Evolutionary conservation across 441 rosid species (phyloP), one percentile per base, ranked within the genome.

Genomic region (Pelargonium citronellum): DNA sequence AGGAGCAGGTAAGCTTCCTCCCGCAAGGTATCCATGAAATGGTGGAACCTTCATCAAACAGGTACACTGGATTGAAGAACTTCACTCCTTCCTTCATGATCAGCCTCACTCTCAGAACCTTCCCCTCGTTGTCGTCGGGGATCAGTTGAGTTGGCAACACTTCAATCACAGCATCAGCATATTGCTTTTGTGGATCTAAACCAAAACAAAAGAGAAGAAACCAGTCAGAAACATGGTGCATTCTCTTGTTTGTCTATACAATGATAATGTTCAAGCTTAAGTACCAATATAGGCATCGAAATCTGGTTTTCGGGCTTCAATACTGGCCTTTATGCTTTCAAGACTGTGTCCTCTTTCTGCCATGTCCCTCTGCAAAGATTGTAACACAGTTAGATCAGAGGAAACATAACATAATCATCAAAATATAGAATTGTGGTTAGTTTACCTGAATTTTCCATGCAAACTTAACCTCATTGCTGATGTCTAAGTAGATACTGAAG

Each of bases 281-380:
- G 61, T 55, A 94, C 99, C 99, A 2, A 94, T 91, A 78, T 83
- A 91, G 15, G 99, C 99, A 74, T 94, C 99, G 47, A 91, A 94
- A 67, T 94, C 99, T 0, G 99, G 96, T 71, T 91, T 91, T 66
- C 99, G 73, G 1, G 99, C 96, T 82, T 91, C 95, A 15, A 94
- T 94, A 79, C 99, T 94, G 0, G 97, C 96, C 76, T 87, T 91
- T 79, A 94, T 91, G 83, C 97, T 91, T 79, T 94, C 99, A 43
- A 94, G 89, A 68, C 97, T 94, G 85, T 94, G 99, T 22, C 99
- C 97, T 83, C 99, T 79, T 83, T 94, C 99, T 17, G 95, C 96
- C 99, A 89, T 91, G 79, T 94, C 99, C 69, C 99, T 90, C 99
- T 93, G 79, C 80, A 79, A 30, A 13, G 49, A 57, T 62, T 64